Evolutionary conservation across 768 basidiomycete species (phyloP), one percentile per base, ranked within the genome.

Genomic region (Lentinula edodes): DNA sequence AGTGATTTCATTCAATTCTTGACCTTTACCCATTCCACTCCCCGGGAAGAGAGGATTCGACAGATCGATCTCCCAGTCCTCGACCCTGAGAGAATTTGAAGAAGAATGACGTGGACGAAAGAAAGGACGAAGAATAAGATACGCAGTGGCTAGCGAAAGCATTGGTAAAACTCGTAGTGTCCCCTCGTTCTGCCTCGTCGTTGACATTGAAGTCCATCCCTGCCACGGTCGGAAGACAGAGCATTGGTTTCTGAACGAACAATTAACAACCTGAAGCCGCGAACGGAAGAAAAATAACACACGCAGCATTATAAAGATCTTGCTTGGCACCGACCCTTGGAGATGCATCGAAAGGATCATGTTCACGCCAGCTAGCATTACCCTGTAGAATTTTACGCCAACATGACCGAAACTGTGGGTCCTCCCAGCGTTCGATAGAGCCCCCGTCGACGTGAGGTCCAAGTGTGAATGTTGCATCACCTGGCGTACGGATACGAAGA

Each of bases 401-500:
- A 39, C 80, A 78, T 5, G 58, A 66, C 28, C 78, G 69, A 55
- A 77, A 79, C 0, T 64, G 66, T 0, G 72, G 68, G 68, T 87
- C 82, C 67, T 85, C 80, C 83, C 83, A 84, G 2, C 86, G 71
- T 74, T 88, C 75, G 62, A 81, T 73, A 7, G 79, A 76, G 9
- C 83, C 84, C 0, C 78, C 78, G 54, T 84, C 83, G 15, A 78
- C 70, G 58, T 88, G 86, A 10, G 88, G 85, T 0, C 85, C 88
- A 2, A 91, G 74, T 0, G 83, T 79, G 67, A 91, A 91, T 52
- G 79, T 78, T 12, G 77, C 72, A 63, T 90, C 90, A 0, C 90
- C 91, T 0, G 90, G 88, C 34, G 78, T 79, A 5, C 91, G 81
- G 52, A 91, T 89, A 2, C 90, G 80, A 10, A 92, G 73, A 6